A percentile compares a stretch with the other conserved stretches of the same genome.
Evolutionary conservation across 2,329 filamentous ascomycete genomes (phyloP).

Genomic region (Penicillium sp.): DNA sequence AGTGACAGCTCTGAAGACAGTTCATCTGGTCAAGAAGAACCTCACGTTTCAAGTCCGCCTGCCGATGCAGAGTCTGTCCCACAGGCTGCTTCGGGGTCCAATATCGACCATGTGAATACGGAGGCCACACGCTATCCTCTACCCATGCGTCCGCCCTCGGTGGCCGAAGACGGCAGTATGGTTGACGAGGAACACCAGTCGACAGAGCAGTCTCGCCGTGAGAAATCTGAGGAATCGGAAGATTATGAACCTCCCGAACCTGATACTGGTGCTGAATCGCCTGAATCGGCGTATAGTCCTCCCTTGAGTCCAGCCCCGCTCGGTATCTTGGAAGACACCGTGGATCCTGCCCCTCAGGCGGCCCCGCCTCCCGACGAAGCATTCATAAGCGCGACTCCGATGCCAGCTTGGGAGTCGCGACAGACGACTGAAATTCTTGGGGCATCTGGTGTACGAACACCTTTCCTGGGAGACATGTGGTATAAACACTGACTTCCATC

Average conservation of each 20-base stretch:
- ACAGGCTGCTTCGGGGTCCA: background rate
- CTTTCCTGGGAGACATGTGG: constrained; percentile 13
- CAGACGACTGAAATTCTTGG: constrained; percentile 25
- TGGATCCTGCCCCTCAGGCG: constrained; percentile 27
- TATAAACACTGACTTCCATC: constrained; percentile 31
- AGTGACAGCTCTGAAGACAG: constrained; percentile 21
- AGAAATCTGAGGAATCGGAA: constrained; percentile 50
- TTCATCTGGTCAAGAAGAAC: constrained; percentile 21
- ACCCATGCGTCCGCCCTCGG: constrained; percentile 8
- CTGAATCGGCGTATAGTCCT: constrained; percentile 41
- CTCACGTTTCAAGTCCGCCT: constrained; percentile 5
- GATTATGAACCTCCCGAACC: constrained; percentile 61
- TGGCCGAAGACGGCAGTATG: constrained; percentile 11
- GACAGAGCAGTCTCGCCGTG: constrained; percentile 23
- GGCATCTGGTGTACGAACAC: constrained; percentile 38
- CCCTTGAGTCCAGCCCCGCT: constrained; percentile 49
- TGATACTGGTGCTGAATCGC: constrained; percentile 30
- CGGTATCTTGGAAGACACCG: constrained; percentile 31
- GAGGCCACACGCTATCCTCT: constrained; percentile 9
- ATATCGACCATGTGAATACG: constrained; percentile 9
- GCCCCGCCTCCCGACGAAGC: constrained; percentile 30
- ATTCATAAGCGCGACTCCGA: constrained; percentile 39
- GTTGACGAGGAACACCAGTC: constrained; percentile 10
- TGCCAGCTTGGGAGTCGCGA: constrained; percentile 24
- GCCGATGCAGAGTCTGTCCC: background rate